Conservation (phyloP, 176 grass and related monocot species). For the Rhipidocladum racemiflorum region DNA sequence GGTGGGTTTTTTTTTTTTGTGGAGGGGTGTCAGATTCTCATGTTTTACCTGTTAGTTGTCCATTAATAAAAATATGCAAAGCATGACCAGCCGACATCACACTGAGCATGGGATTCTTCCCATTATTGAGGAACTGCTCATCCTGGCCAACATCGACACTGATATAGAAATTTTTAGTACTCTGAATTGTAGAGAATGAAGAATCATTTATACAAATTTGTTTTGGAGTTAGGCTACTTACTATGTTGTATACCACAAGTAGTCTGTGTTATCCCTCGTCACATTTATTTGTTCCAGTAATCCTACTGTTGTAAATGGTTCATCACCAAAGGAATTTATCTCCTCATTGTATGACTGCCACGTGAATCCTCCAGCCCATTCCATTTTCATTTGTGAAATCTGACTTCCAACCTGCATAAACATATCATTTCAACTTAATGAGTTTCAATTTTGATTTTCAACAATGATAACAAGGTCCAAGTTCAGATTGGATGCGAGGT, state of each 20-base stretch:
- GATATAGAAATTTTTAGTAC: conserved; percentile 31
- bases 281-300: conserved; percentile 94
- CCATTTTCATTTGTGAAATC: conserved; percentile 84
- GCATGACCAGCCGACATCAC: conserved; percentile 98
- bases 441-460: not conserved
- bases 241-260: conserved; percentile 95
- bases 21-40: not conserved
- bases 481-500: not conserved
- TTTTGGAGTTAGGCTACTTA: conserved; percentile 42
- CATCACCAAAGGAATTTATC: conserved; percentile 60
- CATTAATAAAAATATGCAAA: conserved; percentile 82
- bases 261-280: conserved; percentile 92
- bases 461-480: not conserved
- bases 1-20: not conserved
- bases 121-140: conserved; percentile 69
- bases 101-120: conserved; percentile 54
- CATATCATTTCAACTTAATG: not conserved
- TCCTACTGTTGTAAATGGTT: conserved; percentile 62
- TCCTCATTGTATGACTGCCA: conserved; percentile 88
- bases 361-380: conserved; percentile 67
- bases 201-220: not conserved
- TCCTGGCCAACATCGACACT: conserved; percentile 64
- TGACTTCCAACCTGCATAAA: conserved; percentile 72
- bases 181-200: not conserved
- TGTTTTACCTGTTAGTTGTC: conserved; percentile 62